Evolutionary conservation across 257 asterid genomes (phyloP), one percentile per base, ranked within the genome.

Genomic region (Paraleonurus japonicus): DNA sequence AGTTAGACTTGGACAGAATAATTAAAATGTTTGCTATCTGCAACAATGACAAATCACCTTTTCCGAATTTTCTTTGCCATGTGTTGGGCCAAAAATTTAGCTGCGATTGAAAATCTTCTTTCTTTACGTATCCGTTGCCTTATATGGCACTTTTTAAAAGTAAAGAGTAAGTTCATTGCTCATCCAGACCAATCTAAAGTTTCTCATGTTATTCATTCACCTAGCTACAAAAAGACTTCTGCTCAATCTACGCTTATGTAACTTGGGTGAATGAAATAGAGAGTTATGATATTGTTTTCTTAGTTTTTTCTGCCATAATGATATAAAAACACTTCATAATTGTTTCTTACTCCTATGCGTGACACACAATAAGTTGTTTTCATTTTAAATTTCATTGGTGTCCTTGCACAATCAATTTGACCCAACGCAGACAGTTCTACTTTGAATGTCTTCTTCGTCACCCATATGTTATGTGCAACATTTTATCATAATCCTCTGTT

Each of bases 261-360:
- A 57, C 58, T 55, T 45, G 39, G n/a, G 39, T 9, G 2, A 24
- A 57, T 23, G 45, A 54, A 45, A 16, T 30, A 13, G 41, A 0
- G 17, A 23, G 58, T 67, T 12, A 20, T 50, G 61, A 33, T 51
- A 51, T 27, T 35, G 51, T 27, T 24, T 63, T 62, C 60, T 48
- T 17, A 47, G 59, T 32, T 43, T 28, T 63, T 55, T 67, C 57
- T 57, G 60, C 60, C 35, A 59, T 60, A 33, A 24, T 59, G 69
- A 15, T 72, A n/a, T 67, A 20, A 61, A 67, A 61, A 41, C 60
- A 9, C 41, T 9, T 20, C 15, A 17, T 22, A 22, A 47, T 61
- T 60, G 27, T 30, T 61, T 71, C 19, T 71, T 33, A 45, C 57
- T 35, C 65, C 41, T 27, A 12, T 75, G 51, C 22, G 7, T 50